These are phyloP conservation scores for Hyparrhenia diplandra DNA, from an alignment of 176 grass and related monocot species.

Conservation along the genomic window DNA sequence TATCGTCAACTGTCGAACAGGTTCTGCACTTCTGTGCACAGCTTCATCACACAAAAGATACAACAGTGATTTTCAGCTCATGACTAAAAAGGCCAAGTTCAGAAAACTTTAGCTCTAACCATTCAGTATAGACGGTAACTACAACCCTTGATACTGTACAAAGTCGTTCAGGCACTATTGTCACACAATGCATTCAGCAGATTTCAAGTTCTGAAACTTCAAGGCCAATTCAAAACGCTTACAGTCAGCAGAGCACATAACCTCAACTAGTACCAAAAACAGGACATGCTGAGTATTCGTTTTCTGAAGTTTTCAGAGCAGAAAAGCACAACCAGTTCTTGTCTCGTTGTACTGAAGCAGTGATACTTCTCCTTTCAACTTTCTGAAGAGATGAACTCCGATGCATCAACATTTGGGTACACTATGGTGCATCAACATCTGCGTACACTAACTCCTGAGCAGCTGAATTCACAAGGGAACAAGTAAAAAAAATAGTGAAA, in stretches of 20 bases:
- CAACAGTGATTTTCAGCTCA: not conserved
- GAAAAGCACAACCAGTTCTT: not conserved
- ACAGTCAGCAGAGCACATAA: not conserved
- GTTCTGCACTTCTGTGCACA: not conserved
- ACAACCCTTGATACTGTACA: not conserved
- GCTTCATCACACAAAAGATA: not conserved
- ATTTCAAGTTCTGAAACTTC: not conserved
- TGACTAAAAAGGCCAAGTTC: not conserved
- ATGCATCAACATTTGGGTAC: not conserved
- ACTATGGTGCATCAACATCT: not conserved
- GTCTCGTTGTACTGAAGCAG: not conserved
- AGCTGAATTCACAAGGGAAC: conserved; percentile 1
- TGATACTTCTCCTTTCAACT: not conserved
- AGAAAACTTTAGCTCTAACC: not conserved
- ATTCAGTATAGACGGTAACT: not conserved
- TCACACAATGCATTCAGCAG: not conserved
- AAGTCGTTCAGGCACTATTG: not conserved
- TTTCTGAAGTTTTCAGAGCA: not conserved
- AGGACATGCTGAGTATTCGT: not conserved
- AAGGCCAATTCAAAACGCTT: not conserved
- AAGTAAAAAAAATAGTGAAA: not conserved
- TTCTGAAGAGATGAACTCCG: not conserved
- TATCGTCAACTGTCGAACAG: not conserved
- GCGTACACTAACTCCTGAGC: not conserved
- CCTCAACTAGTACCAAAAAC: not conserved